Conservation (phyloP, 192 early-diverging fungal species). For the Spinellus fusiger region DNA sequence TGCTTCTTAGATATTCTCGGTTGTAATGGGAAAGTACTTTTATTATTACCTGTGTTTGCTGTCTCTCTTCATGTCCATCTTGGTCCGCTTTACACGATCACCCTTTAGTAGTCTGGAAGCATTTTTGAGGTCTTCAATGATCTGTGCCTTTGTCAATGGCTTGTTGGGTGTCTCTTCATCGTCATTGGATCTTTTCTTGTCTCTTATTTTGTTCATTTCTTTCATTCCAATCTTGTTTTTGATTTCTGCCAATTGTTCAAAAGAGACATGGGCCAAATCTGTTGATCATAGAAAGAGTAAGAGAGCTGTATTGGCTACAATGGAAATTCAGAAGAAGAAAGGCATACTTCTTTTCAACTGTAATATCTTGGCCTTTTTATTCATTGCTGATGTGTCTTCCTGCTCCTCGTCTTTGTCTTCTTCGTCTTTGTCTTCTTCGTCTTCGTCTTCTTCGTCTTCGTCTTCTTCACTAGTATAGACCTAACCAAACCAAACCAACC, state of each 20-base stretch:
- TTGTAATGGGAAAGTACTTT: slow-evolving; percentile 18
- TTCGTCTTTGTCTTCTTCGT: slow-evolving; percentile 5
- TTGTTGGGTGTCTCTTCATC: slow-evolving; percentile 24
- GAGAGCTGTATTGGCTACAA: neutral
- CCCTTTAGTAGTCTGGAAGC: slow-evolving; percentile 34
- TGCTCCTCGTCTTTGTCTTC: slow-evolving; percentile 15
- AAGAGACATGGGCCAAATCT: slow-evolving; percentile 72
- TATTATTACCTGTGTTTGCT: slow-evolving; percentile 38
- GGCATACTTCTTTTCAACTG: slow-evolving; percentile 28
- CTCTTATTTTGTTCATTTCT: slow-evolving; percentile 48
- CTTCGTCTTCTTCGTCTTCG: slow-evolving; percentile 6
- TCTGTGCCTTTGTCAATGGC: slow-evolving; percentile 25
- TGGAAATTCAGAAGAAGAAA: neutral
- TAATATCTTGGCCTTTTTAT: slow-evolving; percentile 3
- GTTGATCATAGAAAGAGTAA: neutral
- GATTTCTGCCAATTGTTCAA: slow-evolving; percentile 73
- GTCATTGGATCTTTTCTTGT: slow-evolving; percentile 26
- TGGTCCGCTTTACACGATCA: slow-evolving; percentile 32
- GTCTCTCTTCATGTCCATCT: slow-evolving; percentile 27
- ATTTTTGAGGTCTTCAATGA: slow-evolving; percentile 27
- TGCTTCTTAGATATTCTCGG: slow-evolving; percentile 27
- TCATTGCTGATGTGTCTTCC: too few species aligned
- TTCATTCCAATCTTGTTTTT: slow-evolving; percentile 68
- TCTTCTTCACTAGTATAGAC: neutral
- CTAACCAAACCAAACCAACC: too few species aligned